phyloP scores from a whole-genome alignment of 768 basidiomycete species.

The Lactarius hatsudake region DNA sequence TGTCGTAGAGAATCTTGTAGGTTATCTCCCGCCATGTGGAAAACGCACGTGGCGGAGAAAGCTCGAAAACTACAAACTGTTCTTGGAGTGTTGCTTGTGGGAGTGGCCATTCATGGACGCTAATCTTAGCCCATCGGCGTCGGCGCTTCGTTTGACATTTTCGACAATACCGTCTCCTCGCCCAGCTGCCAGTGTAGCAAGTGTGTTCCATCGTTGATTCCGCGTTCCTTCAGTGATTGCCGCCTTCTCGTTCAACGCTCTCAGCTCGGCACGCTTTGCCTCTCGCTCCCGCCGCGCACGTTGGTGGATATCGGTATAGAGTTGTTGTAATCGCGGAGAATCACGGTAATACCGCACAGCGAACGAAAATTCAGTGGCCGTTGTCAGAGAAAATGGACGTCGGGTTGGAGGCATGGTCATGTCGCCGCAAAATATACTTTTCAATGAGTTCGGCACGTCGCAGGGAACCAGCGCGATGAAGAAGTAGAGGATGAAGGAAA shows the following conservation, averaged over 20 bases:
- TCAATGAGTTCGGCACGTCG: neutral
- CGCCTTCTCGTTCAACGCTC: neutral
- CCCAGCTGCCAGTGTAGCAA: neutral
- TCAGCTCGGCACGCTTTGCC: neutral
- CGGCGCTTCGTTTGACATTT: neutral
- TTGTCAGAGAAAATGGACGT: slow-evolving; percentile 4
- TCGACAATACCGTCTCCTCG: neutral
- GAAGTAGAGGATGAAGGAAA: neutral
- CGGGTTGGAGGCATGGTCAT: neutral
- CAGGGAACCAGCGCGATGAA: neutral
- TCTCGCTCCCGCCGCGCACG: neutral
- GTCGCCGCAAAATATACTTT: neutral
- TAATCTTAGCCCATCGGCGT: neutral
- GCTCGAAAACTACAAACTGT: neutral
- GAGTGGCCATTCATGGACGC: neutral
- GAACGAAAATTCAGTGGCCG: neutral
- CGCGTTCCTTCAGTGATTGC: neutral
- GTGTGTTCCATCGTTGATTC: neutral
- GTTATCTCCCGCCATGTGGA: neutral
- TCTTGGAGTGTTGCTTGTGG: neutral
- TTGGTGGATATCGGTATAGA: neutral
- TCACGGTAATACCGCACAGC: neutral
- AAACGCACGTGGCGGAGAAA: neutral
- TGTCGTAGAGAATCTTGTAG: neutral
- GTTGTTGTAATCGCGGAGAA: neutral